Evolutionary conservation across 2,329 filamentous ascomycete genomes (phyloP), one percentile per base, ranked within the genome.

Genomic region (Beauveria medogensis): DNA sequence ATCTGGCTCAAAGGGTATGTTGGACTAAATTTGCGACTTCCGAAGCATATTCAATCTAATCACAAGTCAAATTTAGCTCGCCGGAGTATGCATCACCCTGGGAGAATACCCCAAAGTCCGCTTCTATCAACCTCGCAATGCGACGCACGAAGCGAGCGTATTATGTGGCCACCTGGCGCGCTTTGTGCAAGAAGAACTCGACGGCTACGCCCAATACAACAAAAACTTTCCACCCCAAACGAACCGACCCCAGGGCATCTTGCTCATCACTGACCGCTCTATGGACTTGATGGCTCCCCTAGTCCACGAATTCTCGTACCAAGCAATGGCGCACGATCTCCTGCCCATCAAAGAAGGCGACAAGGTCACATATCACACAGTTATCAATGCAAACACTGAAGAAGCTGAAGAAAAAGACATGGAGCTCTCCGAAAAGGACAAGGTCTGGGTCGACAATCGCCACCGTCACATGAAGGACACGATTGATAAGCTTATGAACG

Each of bases 391-490:
- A 67, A 90, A 89, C 10, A 80, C 83, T 3, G 74, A 79, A 0
- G 84, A 88, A 47, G 83, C 88, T 30, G 85, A 95, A 71, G 84
- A 90, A 63, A 96, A 95, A 72, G 92, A 97, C 50, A 89, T 96
- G 82, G 92, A 96, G 68, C 88, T 99, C 54, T 82, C 82, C 37
- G 94, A 99, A 65, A 89, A 91, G 68, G 94, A 99, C 76, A 89
- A 88, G 71, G 90, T 99, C 52, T 99, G 94, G 94, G 87, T 96
- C 26, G 90, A 94, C 63, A 96, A 96, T 70, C 84, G 94, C 59
- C 94, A 99, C 75, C 83, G 86, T 57, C 94, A 99, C 74, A 99
- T 99, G 94, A 96, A 96, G 72, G 92, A 97, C 72, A 94, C 94
- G 3, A 92, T 97, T 68, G 90, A 93, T 70, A 95, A 93, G 73